A percentile compares a stretch with the other conserved stretches of the same genome.
phyloP scores from a whole-genome alignment of 2,329 filamentous ascomycete genomes.

The Blastomyces silverae region DNA sequence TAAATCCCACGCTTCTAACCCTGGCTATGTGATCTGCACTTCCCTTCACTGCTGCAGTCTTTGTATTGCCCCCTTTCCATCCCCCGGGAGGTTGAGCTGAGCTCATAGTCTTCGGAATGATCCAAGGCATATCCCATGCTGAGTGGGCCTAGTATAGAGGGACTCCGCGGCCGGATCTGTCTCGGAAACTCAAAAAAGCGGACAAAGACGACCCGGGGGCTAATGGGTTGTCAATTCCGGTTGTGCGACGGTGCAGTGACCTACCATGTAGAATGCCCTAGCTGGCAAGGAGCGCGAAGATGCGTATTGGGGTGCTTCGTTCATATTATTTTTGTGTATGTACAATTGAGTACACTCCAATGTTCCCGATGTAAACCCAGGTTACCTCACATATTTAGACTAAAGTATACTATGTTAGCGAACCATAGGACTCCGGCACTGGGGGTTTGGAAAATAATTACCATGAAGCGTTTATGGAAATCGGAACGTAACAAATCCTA shows the following conservation, averaged over 20 bases:
- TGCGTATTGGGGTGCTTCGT: not conserved
- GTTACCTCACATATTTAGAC: conserved; percentile 14
- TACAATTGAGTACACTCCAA: not conserved
- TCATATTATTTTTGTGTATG: not conserved
- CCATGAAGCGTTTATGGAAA: conserved; percentile 97
- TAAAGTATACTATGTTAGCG: conserved; percentile 3
- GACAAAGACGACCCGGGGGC: not conserved
- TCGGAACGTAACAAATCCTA: conserved; percentile 85
- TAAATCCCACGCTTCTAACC: not conserved
- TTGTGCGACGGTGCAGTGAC: too few relatives aligned
- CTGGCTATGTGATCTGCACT: not conserved
- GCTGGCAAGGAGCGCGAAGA: not conserved
- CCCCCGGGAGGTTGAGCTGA: not conserved
- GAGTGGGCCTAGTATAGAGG: not conserved
- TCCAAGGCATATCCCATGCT: not conserved
- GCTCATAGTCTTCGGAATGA: not conserved
- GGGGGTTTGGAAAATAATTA: conserved; percentile 9
- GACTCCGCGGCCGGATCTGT: not conserved
- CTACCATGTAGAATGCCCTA: not conserved
- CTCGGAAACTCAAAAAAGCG: not conserved
- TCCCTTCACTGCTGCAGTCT: not conserved
- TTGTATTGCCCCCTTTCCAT: not conserved
- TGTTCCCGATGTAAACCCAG: not conserved
- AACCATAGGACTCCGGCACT: not conserved
- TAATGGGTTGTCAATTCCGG: not conserved